Percentiles rank a stretch among this genome's conserved stretches.
These are phyloP conservation scores for Ophiostoma sp. DNA, from an alignment of 2,329 filamentous ascomycete species.

Conservation along the genomic window DNA sequence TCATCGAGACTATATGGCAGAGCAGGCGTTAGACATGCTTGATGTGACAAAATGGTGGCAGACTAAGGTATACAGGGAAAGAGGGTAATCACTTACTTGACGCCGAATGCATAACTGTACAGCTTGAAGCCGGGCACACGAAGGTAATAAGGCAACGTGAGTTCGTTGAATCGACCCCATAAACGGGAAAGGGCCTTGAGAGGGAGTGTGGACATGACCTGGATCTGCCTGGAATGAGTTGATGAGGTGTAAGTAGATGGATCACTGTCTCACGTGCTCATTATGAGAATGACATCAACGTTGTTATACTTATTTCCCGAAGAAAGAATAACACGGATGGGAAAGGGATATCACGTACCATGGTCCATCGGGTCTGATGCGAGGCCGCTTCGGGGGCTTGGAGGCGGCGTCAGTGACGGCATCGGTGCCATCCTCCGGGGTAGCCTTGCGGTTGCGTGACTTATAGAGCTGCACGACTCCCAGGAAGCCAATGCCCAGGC, in stretches of 20 bases:
- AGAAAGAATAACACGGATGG: too few relatives aligned
- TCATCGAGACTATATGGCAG: slow-evolving; percentile 62
- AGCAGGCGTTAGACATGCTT: background rate
- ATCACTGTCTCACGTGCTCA: slow-evolving; percentile 16
- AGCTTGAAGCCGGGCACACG: slow-evolving; percentile 86
- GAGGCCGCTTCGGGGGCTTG: slow-evolving; percentile 47
- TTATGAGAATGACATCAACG: background rate
- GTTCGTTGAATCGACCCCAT: slow-evolving; percentile 88
- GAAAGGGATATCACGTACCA: slow-evolving; percentile 50
- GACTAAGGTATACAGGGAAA: background rate
- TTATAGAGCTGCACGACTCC: slow-evolving; percentile 81
- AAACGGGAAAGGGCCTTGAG: slow-evolving; percentile 83
- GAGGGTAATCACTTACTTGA: slow-evolving; percentile 48
- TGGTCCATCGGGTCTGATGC: slow-evolving; percentile 75
- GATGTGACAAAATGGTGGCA: background rate
- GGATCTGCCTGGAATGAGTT: slow-evolving; percentile 60
- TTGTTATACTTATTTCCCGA: too few relatives aligned
- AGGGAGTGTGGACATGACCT: slow-evolving; percentile 87
- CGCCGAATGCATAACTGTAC: slow-evolving; percentile 87
- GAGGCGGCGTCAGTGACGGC: slow-evolving; percentile 35
- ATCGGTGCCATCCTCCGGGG: slow-evolving; percentile 42
- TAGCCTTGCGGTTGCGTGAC: slow-evolving; percentile 53
- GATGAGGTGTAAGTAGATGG: background rate
- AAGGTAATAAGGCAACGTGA: slow-evolving; percentile 80
- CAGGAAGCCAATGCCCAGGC: slow-evolving; percentile 76